Percentiles rank a stretch among this genome's conserved stretches.
Conservation (phyloP, 257 asterid genomes). For the Solanum raphanifolium region DNA sequence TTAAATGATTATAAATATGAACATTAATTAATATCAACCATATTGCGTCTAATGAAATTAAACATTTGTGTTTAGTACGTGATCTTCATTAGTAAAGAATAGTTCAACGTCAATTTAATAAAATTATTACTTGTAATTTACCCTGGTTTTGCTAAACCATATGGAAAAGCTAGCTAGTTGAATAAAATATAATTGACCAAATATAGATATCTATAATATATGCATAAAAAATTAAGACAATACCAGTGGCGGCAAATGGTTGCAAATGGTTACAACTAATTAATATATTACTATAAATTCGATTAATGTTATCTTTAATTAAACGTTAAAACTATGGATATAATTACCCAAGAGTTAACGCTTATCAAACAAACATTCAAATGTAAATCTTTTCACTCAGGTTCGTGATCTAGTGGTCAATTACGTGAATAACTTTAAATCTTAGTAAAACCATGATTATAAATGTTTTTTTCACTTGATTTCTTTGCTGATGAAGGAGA, state of each 20-base stretch:
- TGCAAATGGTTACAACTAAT: background rate
- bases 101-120: background rate
- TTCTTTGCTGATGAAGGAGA: background rate
- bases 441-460: no score
- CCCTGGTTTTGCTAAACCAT: background rate
- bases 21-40: background rate
- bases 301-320: background rate
- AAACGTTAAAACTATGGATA: background rate
- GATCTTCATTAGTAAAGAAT: background rate
- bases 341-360: background rate
- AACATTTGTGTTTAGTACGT: background rate
- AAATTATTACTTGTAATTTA: background rate
- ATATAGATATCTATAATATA: background rate
- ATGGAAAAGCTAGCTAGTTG: background rate
- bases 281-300: background rate
- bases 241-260: background rate
- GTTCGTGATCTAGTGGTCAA: fast-evolving
- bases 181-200: background rate
- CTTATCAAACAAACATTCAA: background rate
- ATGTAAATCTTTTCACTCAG: background rate
- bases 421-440: background rate
- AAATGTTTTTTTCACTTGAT: background rate
- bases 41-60: background rate
- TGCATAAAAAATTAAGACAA: background rate
- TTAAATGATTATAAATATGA: no score